These are phyloP conservation scores for Penicillium verrucosum DNA, from an alignment of 2,329 filamentous ascomycete species.

Conservation along the genomic window DNA sequence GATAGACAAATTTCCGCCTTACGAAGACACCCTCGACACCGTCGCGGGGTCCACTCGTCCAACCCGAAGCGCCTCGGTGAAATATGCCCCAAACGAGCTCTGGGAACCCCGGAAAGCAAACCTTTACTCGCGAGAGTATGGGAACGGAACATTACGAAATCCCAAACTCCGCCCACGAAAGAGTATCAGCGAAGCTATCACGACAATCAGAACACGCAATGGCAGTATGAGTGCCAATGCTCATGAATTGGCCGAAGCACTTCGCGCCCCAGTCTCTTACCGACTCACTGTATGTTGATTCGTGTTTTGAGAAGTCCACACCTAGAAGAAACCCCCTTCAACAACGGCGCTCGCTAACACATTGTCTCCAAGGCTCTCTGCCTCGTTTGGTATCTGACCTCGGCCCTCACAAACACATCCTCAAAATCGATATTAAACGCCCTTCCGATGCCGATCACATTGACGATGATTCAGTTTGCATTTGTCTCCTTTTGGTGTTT, in stretches of 20 bases:
- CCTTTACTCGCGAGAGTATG: constrained; percentile 45
- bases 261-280: constrained; percentile 85
- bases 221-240: constrained; percentile 90
- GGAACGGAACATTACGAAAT: constrained; percentile 32
- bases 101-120: constrained; percentile 62
- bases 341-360: constrained; percentile 74
- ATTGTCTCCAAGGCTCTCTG: constrained; percentile 65
- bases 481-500: constrained; percentile 89
- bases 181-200: constrained; percentile 84
- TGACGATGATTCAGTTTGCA: constrained; percentile 89
- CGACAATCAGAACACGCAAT: constrained; percentile 73
- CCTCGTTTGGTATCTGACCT: constrained; percentile 90
- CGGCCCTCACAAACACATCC: constrained; percentile 93
- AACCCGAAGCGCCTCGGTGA: constrained; percentile 26
- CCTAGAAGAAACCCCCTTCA: constrained; percentile 30
- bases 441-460: constrained; percentile 83
- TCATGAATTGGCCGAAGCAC: constrained; percentile 85
- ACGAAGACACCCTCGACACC: constrained; percentile 37
- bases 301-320: background rate
- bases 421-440: constrained; percentile 95
- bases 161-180: constrained; percentile 69
- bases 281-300: constrained; percentile 70
- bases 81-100: constrained; percentile 46
- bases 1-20: constrained; percentile 45
- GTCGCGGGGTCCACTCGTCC: constrained; percentile 25